These are phyloP conservation scores for Cercospora zeina DNA, from an alignment of 2,329 filamentous ascomycete genomes.

Conservation along the genomic window DNA sequence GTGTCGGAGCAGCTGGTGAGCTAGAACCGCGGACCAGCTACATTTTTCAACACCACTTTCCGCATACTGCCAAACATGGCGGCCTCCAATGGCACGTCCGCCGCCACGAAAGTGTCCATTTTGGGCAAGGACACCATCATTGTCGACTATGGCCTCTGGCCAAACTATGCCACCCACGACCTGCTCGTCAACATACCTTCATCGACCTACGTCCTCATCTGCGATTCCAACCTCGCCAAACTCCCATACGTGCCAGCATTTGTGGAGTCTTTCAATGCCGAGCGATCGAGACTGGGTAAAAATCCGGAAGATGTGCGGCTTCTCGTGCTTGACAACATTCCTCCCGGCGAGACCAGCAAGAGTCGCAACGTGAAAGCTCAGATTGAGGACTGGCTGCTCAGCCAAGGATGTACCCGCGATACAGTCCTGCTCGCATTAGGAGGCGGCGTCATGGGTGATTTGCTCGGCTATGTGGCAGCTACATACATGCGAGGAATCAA, in stretches of 20 bases:
- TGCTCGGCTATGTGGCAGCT: constrained; percentile 95
- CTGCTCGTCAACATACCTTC: constrained; percentile 74
- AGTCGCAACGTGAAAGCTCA: constrained; percentile 89
- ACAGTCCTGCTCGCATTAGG: constrained; percentile 93
- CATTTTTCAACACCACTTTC: constrained; percentile 1
- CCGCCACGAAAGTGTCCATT: constrained; percentile 70
- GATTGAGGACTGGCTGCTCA: constrained; percentile 96
- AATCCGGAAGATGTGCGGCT: constrained; percentile 61
- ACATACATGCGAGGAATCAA: constrained; percentile 98
- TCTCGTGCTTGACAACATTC: constrained; percentile 81
- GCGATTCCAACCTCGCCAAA: constrained; percentile 85
- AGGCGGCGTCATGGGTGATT: constrained; percentile 94
- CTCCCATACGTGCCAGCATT: constrained; percentile 76
- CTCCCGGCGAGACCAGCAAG: constrained; percentile 92
- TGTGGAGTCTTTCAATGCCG: constrained; percentile 60
- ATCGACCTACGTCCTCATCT: constrained; percentile 93
- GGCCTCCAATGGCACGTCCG: constrained; percentile 29
- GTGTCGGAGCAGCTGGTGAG: constrained; percentile 35
- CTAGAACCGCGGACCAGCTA: constrained; percentile 23
- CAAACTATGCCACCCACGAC: constrained; percentile 76
- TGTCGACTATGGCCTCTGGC: constrained; percentile 88
- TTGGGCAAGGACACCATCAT: constrained; percentile 87
- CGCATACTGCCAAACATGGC: constrained; percentile 26
- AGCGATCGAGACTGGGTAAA: constrained; percentile 42
- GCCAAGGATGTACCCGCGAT: constrained; percentile 88